A percentile compares a stretch with the other conserved stretches of the same genome.
These are phyloP conservation scores for Leishmania tropica DNA, from an alignment of 208 protist genomes.

Conservation along the genomic window DNA sequence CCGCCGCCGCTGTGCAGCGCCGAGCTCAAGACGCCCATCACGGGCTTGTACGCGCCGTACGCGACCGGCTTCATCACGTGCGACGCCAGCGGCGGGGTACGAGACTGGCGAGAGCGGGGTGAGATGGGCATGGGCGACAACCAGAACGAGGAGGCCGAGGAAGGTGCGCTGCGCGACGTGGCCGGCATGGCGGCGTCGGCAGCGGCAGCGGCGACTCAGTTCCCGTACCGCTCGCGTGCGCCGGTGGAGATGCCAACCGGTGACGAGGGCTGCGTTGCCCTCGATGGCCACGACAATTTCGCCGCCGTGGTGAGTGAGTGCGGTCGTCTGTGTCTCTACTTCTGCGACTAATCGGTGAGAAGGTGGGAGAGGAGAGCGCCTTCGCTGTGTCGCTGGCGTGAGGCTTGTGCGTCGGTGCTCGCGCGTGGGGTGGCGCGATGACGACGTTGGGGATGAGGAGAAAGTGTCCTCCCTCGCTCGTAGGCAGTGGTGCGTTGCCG, in stretches of 20 bases:
- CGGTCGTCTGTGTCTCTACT: constrained; percentile 34
- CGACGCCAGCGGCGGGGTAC: constrained; percentile 52
- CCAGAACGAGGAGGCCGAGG: constrained; percentile 7
- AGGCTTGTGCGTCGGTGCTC: background rate
- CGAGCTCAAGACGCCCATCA: constrained; percentile 33
- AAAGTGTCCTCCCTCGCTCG: background rate
- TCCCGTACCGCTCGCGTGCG: constrained; percentile 21
- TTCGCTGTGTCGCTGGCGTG: background rate
- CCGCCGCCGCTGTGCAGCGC: constrained; percentile 32
- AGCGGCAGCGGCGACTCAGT: constrained; percentile 9
- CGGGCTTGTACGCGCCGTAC: constrained; percentile 66
- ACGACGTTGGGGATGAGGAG: background rate
- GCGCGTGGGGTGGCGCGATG: background rate
- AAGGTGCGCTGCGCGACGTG: constrained; percentile 21
- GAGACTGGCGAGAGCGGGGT: constrained; percentile 43
- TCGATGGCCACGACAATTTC: constrained; percentile 58
- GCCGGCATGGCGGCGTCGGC: constrained; percentile 22
- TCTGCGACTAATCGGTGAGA: constrained; percentile 31
- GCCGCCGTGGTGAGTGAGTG: constrained; percentile 49
- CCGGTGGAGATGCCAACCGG: constrained; percentile 14
- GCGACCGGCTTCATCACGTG: constrained; percentile 59
- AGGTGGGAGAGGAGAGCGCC: background rate
- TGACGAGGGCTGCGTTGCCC: constrained; percentile 37
- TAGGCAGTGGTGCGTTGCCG: background rate
- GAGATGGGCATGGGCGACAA: constrained; percentile 17